Conservation (phyloP, 352 stramenopile genomes). For the Pythium utonaiense region DNA sequence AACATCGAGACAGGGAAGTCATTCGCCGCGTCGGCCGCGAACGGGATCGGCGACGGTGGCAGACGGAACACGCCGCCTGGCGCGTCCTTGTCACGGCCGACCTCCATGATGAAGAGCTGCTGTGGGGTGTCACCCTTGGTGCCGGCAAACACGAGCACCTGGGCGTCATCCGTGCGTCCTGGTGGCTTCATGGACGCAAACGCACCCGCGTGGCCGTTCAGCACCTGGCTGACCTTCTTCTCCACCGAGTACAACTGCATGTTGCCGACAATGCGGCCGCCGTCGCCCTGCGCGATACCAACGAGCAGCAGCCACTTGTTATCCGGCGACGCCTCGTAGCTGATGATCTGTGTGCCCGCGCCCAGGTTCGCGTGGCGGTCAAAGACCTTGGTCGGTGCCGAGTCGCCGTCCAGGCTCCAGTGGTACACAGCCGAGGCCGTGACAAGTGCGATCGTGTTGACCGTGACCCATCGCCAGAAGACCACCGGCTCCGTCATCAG, state of each 20-base stretch:
- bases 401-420: slow-evolving; percentile 94
- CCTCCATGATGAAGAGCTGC: slow-evolving; percentile 98
- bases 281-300: slow-evolving; percentile 94
- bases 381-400: slow-evolving; percentile 95
- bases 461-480: slow-evolving; percentile 99
- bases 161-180: slow-evolving; percentile 89
- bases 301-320: slow-evolving; percentile 98
- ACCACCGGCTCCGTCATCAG: slow-evolving; percentile 92
- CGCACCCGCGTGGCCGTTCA: slow-evolving; percentile 95
- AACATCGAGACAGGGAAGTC: slow-evolving; percentile 99
- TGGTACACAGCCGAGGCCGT: slow-evolving; percentile 97
- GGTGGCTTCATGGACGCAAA: slow-evolving; percentile 96
- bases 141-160: slow-evolving; percentile 85
- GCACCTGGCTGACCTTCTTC: slow-evolving; percentile 98
- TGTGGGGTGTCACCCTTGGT: slow-evolving; percentile 78
- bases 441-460: slow-evolving; percentile 97
- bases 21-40: slow-evolving; percentile 93
- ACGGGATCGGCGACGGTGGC: slow-evolving; percentile 91
- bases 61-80: slow-evolving; percentile 95
- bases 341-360: slow-evolving; percentile 98
- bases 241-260: slow-evolving; percentile 99
- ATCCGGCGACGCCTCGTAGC: slow-evolving; percentile 97
- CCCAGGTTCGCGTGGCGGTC: slow-evolving; percentile 95
- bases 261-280: slow-evolving; percentile 93
- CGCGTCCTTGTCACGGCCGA: slow-evolving; percentile 95